Evolutionary conservation across 441 rosid species (phyloP), one percentile per base, ranked within the genome.

Genomic region (Dalechampia spathulata): DNA sequence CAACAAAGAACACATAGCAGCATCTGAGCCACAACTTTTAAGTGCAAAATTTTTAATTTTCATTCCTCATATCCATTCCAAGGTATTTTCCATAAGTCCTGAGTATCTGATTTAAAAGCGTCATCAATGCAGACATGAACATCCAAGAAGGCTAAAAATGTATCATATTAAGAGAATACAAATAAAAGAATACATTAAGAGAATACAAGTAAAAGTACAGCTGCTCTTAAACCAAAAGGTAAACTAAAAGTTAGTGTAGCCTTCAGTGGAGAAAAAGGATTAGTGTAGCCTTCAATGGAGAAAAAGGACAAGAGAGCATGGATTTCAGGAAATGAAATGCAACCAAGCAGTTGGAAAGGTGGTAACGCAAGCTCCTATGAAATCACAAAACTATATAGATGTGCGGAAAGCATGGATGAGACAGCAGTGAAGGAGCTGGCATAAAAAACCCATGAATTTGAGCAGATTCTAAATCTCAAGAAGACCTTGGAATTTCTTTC

Each of bases 1-100:
- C 52, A 43, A 23, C n/a, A n/a, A n/a, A n/a, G n/a, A n/a, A n/a
- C 16, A 52, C 36, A 54, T 21, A 48, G 49, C 22, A 58, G 44
- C 43, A 49, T 40, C 63, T 6, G 44, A 11, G 49, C 30, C 53
- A 55, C 30, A 57, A 34, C 43, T 21, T 21, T 38, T 23, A 1
- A 17, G 12, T 6, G 13, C 23, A 30, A 15, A 45, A 30, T 7
- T 2, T 9, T 27, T 58, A 23, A 46, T 20, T 47, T 43, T 16
- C 37, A 12, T 8, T 43, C 7, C 15, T 60, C 39, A 15, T 58
- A 15, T 10, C 22, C 15, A 49, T 54, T 12, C 58, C 26, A 39
- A n/a, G 41, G 49, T 32, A 37, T 16, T 49, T 57, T 25, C 16
- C 27, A 50, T 23, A n/a, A n/a, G 16, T 17, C 25, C 25, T 34